Evolutionary conservation across 352 stramenopile genomes (phyloP), one percentile per base, ranked within the genome.

Genomic region (Globisporangium solare): DNA sequence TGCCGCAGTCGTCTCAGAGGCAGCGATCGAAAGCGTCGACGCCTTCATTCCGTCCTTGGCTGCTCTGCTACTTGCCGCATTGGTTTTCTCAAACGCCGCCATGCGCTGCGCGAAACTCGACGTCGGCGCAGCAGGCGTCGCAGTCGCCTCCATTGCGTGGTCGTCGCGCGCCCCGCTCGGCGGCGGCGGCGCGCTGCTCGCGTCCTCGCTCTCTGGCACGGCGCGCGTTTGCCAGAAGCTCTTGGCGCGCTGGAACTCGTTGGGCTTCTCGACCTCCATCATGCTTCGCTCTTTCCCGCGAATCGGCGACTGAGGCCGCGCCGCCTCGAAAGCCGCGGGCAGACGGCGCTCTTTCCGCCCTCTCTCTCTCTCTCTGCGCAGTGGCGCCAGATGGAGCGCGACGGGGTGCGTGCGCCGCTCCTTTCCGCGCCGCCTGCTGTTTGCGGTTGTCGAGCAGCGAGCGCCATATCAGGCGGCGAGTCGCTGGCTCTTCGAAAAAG

Each of bases 141-240:
- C 39, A 14, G 27, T 46, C 64, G 35, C 42, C 27, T 60, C 56
- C n/a, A 22, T 42, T 11, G 14, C 27, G 18, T 27, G 20, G 4
- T 24, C 53, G 6, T 27, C 21, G 42, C 45, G 51, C 4, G 43
- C 18, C 52, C n/a, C 31, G 18, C 8, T 50, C 40, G 17, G 18
- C 41, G 11, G 32, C 21, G 32, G 15, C 41, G 11, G 32, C 21
- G 32, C 6, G 13, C 47, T 21, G 47, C 12, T 51, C 15, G 54
- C 51, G 5, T 27, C 66, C 79, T 55, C 64, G 65, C 11, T 70
- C 71, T 22, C 73, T 35, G 27, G 68, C 40, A 67, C 59, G 18
- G 70, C 57, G n/a, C 78, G 81, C 50, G 73, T 81, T 52, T 84
- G 74, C 81, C 81, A 91, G 22, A 91, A 69, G 43, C 51, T 87